These are phyloP conservation scores for Bifiguratus adelaidae DNA, from an alignment of 192 early-diverging fungal genomes.

Conservation along the genomic window DNA sequence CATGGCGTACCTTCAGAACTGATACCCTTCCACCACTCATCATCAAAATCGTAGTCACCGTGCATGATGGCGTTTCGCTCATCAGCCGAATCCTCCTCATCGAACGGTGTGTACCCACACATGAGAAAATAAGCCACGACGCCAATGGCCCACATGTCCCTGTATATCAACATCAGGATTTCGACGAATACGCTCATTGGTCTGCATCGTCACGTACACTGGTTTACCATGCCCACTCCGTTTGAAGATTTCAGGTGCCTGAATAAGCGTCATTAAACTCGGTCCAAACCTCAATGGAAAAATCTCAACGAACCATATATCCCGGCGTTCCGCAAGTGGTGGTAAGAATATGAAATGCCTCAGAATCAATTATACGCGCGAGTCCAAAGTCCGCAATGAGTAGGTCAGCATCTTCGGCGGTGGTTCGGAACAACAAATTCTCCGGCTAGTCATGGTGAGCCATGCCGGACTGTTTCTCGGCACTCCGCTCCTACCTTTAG, in stretches of 20 bases:
- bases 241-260: conserved; percentile 46
- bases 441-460: conserved; percentile 38
- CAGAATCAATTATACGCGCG: conserved; percentile 46
- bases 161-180: background rate
- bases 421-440: conserved; percentile 59
- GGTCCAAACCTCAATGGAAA: too few relatives aligned
- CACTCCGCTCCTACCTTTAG: background rate
- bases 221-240: conserved; percentile 55
- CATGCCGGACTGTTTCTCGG: background rate
- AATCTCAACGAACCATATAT: conserved; percentile 64
- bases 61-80: conserved; percentile 45
- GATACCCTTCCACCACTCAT: conserved; percentile 54
- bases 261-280: conserved; percentile 4
- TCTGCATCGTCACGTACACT: conserved; percentile 29
- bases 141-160: conserved; percentile 72
- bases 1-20: conserved; percentile 27
- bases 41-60: conserved; percentile 52
- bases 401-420: conserved; percentile 41
- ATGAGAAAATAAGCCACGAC: conserved; percentile 67
- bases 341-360: conserved; percentile 43
- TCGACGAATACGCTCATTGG: background rate
- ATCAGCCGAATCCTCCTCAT: conserved; percentile 32
- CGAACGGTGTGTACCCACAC: conserved; percentile 65
- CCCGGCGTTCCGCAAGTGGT: conserved; percentile 70
- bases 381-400: conserved; percentile 78